phyloP scores from a whole-genome alignment of 1,284 basidiomycete genomes.

The Microbotryomycetes sp. region DNA sequence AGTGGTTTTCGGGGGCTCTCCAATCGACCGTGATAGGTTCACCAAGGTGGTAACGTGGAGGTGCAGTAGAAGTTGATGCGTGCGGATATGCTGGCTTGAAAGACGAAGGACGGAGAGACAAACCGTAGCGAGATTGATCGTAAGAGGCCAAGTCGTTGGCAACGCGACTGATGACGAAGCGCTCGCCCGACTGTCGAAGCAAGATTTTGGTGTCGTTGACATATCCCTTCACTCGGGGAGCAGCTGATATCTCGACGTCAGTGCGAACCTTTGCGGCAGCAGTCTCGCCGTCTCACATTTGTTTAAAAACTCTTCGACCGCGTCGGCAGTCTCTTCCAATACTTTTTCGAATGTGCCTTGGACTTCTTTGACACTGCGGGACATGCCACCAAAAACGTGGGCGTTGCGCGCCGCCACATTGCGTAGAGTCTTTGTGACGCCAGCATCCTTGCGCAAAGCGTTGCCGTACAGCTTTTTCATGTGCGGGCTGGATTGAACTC shows the following conservation, averaged over 20 bases:
- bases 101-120: slow-evolving; percentile 54
- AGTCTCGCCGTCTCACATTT: slow-evolving; percentile 55
- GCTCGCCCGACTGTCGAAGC: slow-evolving; percentile 81
- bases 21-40: slow-evolving; percentile 80
- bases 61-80: slow-evolving; percentile 43
- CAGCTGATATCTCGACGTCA: slow-evolving; percentile 31
- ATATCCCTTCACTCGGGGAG: slow-evolving; percentile 38
- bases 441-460: slow-evolving; percentile 85
- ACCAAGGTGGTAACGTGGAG: slow-evolving; percentile 70
- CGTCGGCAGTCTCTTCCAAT: slow-evolving; percentile 81
- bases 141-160: slow-evolving; percentile 69
- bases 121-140: slow-evolving; percentile 68
- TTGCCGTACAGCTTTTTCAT: slow-evolving; percentile 94
- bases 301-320: slow-evolving; percentile 83
- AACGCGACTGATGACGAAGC: slow-evolving; percentile 79
- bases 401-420: slow-evolving; percentile 71
- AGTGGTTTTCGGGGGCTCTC: slow-evolving; percentile 80
- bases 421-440: slow-evolving; percentile 93
- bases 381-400: slow-evolving; percentile 60
- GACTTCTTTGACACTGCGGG: slow-evolving; percentile 73
- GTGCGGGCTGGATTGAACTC: slow-evolving; percentile 62
- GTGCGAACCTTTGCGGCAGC: not conserved
- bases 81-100: slow-evolving; percentile 35
- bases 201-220: slow-evolving; percentile 86
- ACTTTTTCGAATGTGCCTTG: slow-evolving; percentile 91